Base-by-base conservation (phyloP, 768 basidiomycete species). In the Cubamyces lactineus region DNA sequence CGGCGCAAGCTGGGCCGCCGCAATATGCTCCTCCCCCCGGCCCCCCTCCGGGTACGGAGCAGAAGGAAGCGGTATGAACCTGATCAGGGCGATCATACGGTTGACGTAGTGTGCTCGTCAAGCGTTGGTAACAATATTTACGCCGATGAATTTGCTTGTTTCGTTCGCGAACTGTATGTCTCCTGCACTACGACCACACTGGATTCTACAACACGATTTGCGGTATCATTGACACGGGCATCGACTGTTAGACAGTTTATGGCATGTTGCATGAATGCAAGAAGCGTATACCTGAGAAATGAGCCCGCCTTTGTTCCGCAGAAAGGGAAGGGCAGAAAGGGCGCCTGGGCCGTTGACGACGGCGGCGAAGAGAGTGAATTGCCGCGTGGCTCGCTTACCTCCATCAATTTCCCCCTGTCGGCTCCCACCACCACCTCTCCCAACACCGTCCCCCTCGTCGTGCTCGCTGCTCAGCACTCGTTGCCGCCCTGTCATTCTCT, bases 331-430 rank as follows among this genome's bases (percentile, higher is more conserved):
- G 34, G 38, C 17, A 15, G 51, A 41, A 38, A 47, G 28, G 21
- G 42, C 39, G 50, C 34, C 26, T 59, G 46, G 53, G 61, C 52
- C 55, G 63, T 64, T 64, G 63, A 56, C 63, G 54, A 64, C 63
- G 63, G 39, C 43, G 58, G 55, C 24, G 53, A 46, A 53, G 26
- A 24, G 51, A 60, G 46, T 40, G 34, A 53, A 52, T 52, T 54
- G 63, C 58, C 63, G 63, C 58, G 63, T 60, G 58, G 58, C 46
- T 59, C 61, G 57, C 63, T 57, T 51, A 23, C 51, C 30, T 21
- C 53, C 61, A 59, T 59, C 63, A 61, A 50, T 59, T 61, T 50
- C 48, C 64, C 34, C 64, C 48, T 61, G 45, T 57, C 65, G 41
- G 59, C 59, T 57, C 62, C 62, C 59, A 60, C 47, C 57, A 55